A percentile compares a stretch with the other conserved stretches of the same genome.
phyloP scores from a whole-genome alignment of 148 eudicot genomes.

The Rhododendron ferrugineum region DNA sequence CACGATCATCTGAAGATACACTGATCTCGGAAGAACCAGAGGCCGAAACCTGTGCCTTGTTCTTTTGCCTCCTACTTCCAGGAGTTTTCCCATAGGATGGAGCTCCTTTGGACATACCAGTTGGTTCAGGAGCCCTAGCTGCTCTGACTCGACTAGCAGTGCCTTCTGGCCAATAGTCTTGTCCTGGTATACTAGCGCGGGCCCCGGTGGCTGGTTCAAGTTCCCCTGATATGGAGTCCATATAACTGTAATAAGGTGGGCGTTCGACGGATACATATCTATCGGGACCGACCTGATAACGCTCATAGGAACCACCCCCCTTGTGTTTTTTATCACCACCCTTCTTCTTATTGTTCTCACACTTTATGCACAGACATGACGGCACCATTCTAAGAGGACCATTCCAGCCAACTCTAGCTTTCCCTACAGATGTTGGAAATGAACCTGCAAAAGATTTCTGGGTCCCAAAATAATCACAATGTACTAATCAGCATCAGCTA shows the following conservation, averaged over 20 bases:
- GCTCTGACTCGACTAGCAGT: slow-evolving; percentile 83
- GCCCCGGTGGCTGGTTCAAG: slow-evolving; percentile 98
- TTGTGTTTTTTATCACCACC: background rate
- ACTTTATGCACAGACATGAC: slow-evolving; percentile 42
- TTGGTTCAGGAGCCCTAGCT: slow-evolving; percentile 83
- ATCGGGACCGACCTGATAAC: slow-evolving; percentile 25
- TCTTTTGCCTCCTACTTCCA: slow-evolving; percentile 78
- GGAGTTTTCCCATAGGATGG: slow-evolving; percentile 84
- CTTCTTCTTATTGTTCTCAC: slow-evolving; percentile 44
- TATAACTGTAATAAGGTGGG: slow-evolving; percentile 70
- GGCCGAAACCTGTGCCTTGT: slow-evolving; percentile 48
- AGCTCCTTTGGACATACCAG: slow-evolving; percentile 56
- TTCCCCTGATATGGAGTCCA: slow-evolving; percentile 89
- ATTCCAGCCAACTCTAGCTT: slow-evolving; percentile 25
- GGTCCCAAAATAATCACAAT: slow-evolving; percentile 11
- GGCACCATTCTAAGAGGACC: slow-evolving; percentile 28
- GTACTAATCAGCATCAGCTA: background rate
- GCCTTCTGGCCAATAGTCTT: slow-evolving; percentile 97
- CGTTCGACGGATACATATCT: slow-evolving; percentile 74
- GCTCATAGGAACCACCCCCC: slow-evolving; percentile 32
- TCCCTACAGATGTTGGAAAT: slow-evolving; percentile 33
- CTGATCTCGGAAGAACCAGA: slow-evolving; percentile 40
- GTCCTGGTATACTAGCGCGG: slow-evolving; percentile 93
- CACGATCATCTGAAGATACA: slow-evolving; percentile 33
- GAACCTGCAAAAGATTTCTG: slow-evolving; percentile 51